phyloP scores from a whole-genome alignment of 352 stramenopile genomes.

The Saprolegnia parasitica region DNA sequence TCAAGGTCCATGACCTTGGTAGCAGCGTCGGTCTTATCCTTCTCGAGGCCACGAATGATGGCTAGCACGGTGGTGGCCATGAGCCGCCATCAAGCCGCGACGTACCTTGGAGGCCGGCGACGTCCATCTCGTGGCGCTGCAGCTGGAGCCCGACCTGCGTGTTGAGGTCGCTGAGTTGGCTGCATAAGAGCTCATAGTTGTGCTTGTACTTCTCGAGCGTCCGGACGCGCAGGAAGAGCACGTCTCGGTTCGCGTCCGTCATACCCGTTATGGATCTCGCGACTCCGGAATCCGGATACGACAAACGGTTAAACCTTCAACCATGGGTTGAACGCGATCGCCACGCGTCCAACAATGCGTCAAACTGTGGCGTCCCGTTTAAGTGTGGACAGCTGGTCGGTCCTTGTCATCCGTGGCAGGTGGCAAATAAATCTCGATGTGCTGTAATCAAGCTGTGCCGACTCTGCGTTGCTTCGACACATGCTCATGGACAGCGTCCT shows the following conservation, averaged over 20 bases:
- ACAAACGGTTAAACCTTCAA: neutral
- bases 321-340: too few relatives aligned
- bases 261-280: neutral
- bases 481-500: too few relatives aligned
- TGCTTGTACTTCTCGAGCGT: constrained; percentile 63
- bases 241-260: neutral
- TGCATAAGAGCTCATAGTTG: constrained; percentile 74
- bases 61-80: neutral
- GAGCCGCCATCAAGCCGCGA: neutral
- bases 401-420: too few relatives aligned
- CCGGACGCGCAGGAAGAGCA: constrained; percentile 24
- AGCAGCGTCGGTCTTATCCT: constrained; percentile 18
- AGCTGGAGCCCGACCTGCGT: constrained; percentile 61
- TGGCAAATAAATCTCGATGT: too few relatives aligned
- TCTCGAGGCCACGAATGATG: constrained; percentile 23
- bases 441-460: too few relatives aligned
- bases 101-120: constrained; percentile 42
- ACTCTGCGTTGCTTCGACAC: too few relatives aligned
- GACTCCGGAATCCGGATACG: neutral
- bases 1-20: constrained; percentile 1
- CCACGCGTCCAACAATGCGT: too few relatives aligned
- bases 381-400: too few relatives aligned
- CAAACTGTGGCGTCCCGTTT: too few relatives aligned
- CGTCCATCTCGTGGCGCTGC: constrained; percentile 62
- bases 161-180: constrained; percentile 62